Base-by-base conservation (phyloP, 176 grass and related monocot species). In the Ensete glaucum region DNA sequence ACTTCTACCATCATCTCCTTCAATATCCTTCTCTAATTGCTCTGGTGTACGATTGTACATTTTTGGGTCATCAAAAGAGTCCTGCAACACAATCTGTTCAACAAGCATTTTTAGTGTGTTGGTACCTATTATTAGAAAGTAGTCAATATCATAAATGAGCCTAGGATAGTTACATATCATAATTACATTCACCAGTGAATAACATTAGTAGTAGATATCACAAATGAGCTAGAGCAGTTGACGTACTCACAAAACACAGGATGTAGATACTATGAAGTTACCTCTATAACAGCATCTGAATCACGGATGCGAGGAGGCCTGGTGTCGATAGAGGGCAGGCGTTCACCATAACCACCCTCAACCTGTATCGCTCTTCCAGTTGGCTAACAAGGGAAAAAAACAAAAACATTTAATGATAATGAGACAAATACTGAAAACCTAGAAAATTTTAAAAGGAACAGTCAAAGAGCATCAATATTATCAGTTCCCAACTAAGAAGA, bases 301-400 rank as follows among this genome's bases (percentile, higher is more conserved):
- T 91, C 96, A 62, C 96, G 96, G 65, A 85, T 77, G 27, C 96
- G 84, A 60, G 77, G 82, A 57, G 78, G 57, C 52, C 95, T 89
- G 10, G 88, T 91, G 86, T 99, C 96, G 80, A 84, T 85, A 80
- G 96, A 89, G 21, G 96, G 91, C 81, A 95, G 75, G 21, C 96
- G 90, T 63, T 99, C 96, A 53, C 81, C 79, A 22, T 81, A 84
- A 72, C 87, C 79, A 83, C 82, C 87, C 83, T 95, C 96, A 64
- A 99, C 96, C 78, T 91, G 88, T 86, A 99, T 99, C 43, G 96
- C 88, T 81, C 96, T 95, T 55, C 96, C 96, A 71, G 88, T 91
- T 83, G 92, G 89, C 96, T 93, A 85, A 62, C 59, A 76, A 87
- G 59, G 48, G 84, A 80, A 53, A 76, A 24, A 83, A 65, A 50